phyloP scores from a whole-genome alignment of 1,139 yeast species.

The Kodamaea alishanica region DNA sequence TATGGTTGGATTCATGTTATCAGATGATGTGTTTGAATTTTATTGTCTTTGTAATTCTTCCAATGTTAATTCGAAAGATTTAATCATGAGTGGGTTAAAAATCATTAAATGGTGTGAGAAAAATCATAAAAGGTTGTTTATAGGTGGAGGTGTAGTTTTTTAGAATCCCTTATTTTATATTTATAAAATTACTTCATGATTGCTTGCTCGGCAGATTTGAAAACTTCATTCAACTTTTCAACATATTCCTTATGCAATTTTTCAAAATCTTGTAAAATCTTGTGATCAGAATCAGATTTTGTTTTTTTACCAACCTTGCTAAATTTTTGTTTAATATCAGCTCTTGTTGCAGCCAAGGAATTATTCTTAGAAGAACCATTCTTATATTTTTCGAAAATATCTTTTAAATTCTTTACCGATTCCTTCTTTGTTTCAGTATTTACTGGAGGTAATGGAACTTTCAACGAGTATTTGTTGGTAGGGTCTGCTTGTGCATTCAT shows the following conservation, averaged over 20 bases:
- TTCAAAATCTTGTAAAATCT: conserved; percentile 58
- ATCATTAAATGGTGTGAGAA: conserved; percentile 42
- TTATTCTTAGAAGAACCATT: conserved; percentile 45
- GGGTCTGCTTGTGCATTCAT: conserved; percentile 78
- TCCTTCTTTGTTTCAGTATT: conserved; percentile 66
- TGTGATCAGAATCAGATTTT: conserved; percentile 53
- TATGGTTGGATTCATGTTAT: conserved; percentile 38
- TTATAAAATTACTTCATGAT: conserved; percentile 25
- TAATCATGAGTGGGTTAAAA: conserved; percentile 31
- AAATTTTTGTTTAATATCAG: conserved; percentile 55
- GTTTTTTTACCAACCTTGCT: conserved; percentile 45
- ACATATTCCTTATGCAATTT: conserved; percentile 60
- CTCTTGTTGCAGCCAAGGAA: conserved; percentile 62
- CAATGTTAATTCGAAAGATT: conserved; percentile 24
- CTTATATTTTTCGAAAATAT: conserved; percentile 59
- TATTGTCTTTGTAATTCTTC: conserved; percentile 34
- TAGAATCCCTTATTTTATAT: conserved; percentile 5
- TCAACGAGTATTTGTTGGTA: conserved; percentile 66
- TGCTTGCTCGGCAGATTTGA: conserved; percentile 58
- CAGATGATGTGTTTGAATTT: conserved; percentile 35
- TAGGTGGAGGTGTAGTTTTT: conserved; percentile 25
- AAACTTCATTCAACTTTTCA: conserved; percentile 53
- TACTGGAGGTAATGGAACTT: conserved; percentile 71
- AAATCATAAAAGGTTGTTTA: conserved; percentile 33
- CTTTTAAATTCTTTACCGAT: conserved; percentile 57